Conservation (phyloP, 495 filamentous ascomycete species). For the Aspergillus sclerotioniger region DNA sequence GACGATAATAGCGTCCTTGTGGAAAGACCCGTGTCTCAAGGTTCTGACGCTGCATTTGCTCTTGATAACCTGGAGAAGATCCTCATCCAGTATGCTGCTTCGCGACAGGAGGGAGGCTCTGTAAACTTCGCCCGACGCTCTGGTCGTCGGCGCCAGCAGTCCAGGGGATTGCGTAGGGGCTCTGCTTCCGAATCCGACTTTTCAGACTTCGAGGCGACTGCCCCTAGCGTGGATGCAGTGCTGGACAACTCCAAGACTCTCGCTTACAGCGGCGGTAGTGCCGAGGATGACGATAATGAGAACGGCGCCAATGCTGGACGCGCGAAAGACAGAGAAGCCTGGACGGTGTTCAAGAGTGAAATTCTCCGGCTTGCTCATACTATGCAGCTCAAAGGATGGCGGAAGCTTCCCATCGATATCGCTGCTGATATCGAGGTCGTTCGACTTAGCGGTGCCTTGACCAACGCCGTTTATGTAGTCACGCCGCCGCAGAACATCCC, state of each 20-base stretch:
- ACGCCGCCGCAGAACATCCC: constrained; percentile 66
- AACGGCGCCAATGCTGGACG: constrained; percentile 31
- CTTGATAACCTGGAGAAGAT: constrained; percentile 71
- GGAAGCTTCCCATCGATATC: constrained; percentile 70
- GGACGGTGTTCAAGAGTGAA: constrained; percentile 82
- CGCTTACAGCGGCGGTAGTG: constrained; percentile 63
- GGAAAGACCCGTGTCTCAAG: constrained; percentile 34
- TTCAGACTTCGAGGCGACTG: constrained; percentile 64
- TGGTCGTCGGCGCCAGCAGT: constrained; percentile 25
- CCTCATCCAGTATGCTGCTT: constrained; percentile 52
- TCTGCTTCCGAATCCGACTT: constrained; percentile 78
- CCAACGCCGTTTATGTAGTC: constrained; percentile 94
- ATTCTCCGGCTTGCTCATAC: constrained; percentile 89
- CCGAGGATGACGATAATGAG: constrained; percentile 49
- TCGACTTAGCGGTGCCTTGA: constrained; percentile 88
- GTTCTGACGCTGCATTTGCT: constrained; percentile 60
- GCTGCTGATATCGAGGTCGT: constrained; percentile 72
- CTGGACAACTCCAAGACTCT: constrained; percentile 89
- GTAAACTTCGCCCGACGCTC: constrained; percentile 38
- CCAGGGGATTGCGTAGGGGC: constrained; percentile 38
- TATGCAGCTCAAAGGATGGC: constrained; percentile 84
- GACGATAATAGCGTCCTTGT: constrained; percentile 24
- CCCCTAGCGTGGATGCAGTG: constrained; percentile 73
- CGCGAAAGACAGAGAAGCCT: constrained; percentile 68
- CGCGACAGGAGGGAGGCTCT: constrained; percentile 26